Evolutionary conservation across 208 protist species (phyloP).

Genomic region (Novymonas esmeraldas): DNA sequence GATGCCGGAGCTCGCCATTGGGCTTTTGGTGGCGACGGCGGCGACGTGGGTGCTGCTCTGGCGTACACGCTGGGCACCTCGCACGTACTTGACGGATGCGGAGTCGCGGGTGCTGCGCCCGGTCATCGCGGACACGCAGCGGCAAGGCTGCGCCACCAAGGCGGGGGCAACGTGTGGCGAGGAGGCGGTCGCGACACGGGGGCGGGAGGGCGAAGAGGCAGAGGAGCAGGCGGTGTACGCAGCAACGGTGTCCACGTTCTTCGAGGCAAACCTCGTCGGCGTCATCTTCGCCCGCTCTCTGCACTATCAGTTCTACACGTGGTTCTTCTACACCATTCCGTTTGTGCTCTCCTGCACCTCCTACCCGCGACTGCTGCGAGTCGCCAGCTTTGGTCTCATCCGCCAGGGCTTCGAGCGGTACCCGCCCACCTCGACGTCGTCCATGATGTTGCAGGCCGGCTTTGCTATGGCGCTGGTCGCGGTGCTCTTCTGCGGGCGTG

Average conservation of each 20-base stretch:
- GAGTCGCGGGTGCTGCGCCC: constrained; percentile 17
- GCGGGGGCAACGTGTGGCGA: constrained; percentile 9
- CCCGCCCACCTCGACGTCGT: constrained; percentile 57
- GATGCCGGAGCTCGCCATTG: constrained; percentile 38
- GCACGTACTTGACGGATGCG: constrained; percentile 27
- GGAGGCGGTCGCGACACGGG: neutral
- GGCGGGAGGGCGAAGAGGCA: constrained; percentile 6
- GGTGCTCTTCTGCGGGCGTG: constrained; percentile 46
- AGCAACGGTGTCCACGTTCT: constrained; percentile 71
- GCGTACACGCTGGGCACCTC: constrained; percentile 51
- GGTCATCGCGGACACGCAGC: constrained; percentile 13
- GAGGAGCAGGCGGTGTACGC: constrained; percentile 17
- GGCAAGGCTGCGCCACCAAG: neutral
- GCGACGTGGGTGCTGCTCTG: constrained; percentile 62
- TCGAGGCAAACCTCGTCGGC: constrained; percentile 92
- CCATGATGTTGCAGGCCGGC: constrained; percentile 41
- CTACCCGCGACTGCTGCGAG: constrained; percentile 35
- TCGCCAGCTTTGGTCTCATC: constrained; percentile 43
- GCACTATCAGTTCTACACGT: constrained; percentile 95
- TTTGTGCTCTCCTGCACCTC: constrained; percentile 60
- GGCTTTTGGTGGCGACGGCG: constrained; percentile 50
- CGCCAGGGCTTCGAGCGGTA: constrained; percentile 67
- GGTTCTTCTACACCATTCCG: constrained; percentile 91
- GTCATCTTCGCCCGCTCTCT: constrained; percentile 84
- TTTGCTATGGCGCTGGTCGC: constrained; percentile 44